Evolutionary conservation across 2,329 filamentous ascomycete genomes (phyloP), one percentile per base, ranked within the genome.

Genomic region (Trichoderma cornu-damae): DNA sequence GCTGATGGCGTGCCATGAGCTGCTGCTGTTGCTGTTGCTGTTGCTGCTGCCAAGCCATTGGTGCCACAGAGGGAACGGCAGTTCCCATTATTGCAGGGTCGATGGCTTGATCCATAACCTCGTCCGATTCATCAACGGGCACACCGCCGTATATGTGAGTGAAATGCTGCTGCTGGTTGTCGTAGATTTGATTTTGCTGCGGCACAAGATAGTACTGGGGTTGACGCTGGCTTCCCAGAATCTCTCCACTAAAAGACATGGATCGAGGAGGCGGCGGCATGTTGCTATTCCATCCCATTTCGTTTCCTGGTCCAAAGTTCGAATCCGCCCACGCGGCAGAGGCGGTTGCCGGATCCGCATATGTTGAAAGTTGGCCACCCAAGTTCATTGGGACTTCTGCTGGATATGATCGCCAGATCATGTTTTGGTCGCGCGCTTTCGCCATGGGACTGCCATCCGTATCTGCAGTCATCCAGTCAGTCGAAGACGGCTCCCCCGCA

Each of bases 371-470:
- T 2, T 75, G 76, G 0, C 78, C 72, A 3, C 40, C 20, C 2
- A 54, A 12, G n/a, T 76, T 77, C 32, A 81, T 71, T 8, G 79
- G 75, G 6, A 80, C 77, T 38, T 80, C 79, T 40, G 77, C 72
- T 8, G 77, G 66, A 62, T 78, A 81, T 6, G 73, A 67, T 59
- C 76, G 71, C 82, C 81, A 85, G 11, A 72, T 70, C 8, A 72
- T 61, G 58, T 70, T 74, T 59, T 77, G 61, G 24, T 78, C 76
- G 37, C 69, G 69, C 7, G 74, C 65, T 58, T 77, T 79, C 11
- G 75, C 70, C n/a, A 66, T 61, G 16, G 73, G 65, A 59, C 65
- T 70, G 11, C 73, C 68, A 37, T 68, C 72, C 14, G 72, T 64
- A 3, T 79, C 76, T n/a, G 74, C 61, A 28, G 75, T 61, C 63